A percentile compares a stretch with the other conserved stretches of the same genome.
phyloP scores from a whole-genome alignment of 2,329 filamentous ascomycete species.

The Phialophora chinensis region DNA sequence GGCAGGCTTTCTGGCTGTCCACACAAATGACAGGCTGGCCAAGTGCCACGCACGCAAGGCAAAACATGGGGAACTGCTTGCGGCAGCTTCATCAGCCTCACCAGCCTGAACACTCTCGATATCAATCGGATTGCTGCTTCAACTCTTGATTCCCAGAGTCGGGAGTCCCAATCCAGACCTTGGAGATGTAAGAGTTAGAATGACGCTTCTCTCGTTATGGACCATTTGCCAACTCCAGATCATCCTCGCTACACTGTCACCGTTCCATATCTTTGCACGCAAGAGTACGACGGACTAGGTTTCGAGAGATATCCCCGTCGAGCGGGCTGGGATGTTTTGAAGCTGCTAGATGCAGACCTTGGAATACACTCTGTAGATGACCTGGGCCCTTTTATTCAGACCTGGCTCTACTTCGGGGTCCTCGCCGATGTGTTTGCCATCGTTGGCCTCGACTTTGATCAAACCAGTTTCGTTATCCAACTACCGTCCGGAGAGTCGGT shows the following conservation, averaged over 20 bases:
- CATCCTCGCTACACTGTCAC: background rate
- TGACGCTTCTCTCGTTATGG: too few relatives aligned
- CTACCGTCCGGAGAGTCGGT: too few relatives aligned
- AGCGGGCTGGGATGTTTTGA: background rate
- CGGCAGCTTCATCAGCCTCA: background rate
- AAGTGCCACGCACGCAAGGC: too few relatives aligned
- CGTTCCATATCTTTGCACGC: background rate
- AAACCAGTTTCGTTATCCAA: too few relatives aligned
- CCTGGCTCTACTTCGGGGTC: too few relatives aligned
- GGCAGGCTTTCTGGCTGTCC: background rate
- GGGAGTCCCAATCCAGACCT: too few relatives aligned
- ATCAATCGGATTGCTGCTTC: background rate
- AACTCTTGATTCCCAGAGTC: background rate
- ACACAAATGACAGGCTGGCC: background rate
- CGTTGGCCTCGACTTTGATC: too few relatives aligned
- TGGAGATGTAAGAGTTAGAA: too few relatives aligned
- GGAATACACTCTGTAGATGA: too few relatives aligned
- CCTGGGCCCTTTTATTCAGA: too few relatives aligned
- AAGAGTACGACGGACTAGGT: background rate
- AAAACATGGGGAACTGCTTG: background rate
- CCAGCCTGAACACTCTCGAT: background rate
- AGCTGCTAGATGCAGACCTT: background rate
- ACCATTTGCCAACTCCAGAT: background rate
- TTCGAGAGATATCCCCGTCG: background rate
- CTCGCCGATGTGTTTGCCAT: too few relatives aligned